phyloP scores from a whole-genome alignment of 2,329 filamentous ascomycete species.

The Coleophoma eucalyptorum region DNA sequence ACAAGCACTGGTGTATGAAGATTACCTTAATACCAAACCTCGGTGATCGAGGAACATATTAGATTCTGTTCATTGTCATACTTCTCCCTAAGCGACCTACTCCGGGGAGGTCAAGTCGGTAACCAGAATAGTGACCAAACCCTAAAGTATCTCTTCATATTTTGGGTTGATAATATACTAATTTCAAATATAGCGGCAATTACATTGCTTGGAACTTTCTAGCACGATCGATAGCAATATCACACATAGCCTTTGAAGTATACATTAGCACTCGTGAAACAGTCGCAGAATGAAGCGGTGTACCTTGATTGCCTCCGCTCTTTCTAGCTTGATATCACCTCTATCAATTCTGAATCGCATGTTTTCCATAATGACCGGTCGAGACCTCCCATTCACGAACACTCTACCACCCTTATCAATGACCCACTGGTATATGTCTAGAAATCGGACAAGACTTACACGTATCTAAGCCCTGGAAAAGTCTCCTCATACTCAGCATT shows the following conservation, averaged over 20 bases:
- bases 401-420: slow-evolving; percentile 44
- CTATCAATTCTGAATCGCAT: slow-evolving; percentile 73
- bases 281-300: not conserved
- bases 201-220: slow-evolving; percentile 41
- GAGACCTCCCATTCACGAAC: slow-evolving; percentile 80
- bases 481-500: slow-evolving; percentile 76
- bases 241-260: slow-evolving; percentile 67
- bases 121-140: too few species aligned
- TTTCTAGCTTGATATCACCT: slow-evolving; percentile 63
- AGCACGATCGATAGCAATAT: slow-evolving; percentile 80
- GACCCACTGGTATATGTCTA: not conserved
- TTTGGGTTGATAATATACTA: too few species aligned
- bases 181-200: not conserved
- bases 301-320: slow-evolving; percentile 72
- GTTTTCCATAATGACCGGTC: slow-evolving; percentile 74
- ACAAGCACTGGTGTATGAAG: too few species aligned
- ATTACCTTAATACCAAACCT: too few species aligned
- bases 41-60: too few species aligned
- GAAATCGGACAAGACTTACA: slow-evolving; percentile 36
- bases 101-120: too few species aligned
- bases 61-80: too few species aligned
- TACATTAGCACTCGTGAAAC: slow-evolving; percentile 11
- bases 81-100: too few species aligned
- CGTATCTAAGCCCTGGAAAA: slow-evolving; percentile 82
- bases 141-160: too few species aligned